Base-by-base conservation (phyloP, 495 filamentous ascomycete species). In the Bacidia gigantensis region DNA sequence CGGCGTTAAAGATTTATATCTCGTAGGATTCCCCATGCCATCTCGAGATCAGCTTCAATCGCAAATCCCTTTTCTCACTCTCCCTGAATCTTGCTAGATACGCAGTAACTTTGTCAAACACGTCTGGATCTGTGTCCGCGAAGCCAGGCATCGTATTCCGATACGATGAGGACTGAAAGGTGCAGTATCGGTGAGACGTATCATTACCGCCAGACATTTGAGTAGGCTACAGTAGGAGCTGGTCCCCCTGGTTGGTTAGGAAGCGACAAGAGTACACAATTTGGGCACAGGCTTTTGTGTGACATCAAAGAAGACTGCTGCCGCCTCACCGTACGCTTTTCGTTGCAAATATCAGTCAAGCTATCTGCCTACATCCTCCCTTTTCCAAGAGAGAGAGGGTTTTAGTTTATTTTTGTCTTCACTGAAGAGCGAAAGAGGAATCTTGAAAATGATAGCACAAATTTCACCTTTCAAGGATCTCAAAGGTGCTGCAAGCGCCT, bases 241-340 rank as follows among this genome's bases (percentile, higher is more conserved):
- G 78, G 76, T 44, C 81, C 71, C n/a, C 20, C 56, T 53, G 32
- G 70, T 69, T 0, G 81, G 81, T 49, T 84, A 83, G 65, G 80
- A 84, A 11, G 76, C 76, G 26, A 81, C 60, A 0, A 83, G 67
- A 0, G 76, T 75, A 49, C 67, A 70, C 23, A 73, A 60, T 26
- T 70, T 64, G 3, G 65, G 67, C 50, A 70, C 59, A 0, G 78
- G 73, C 53, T 77, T 74, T 21, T 64, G 60, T 46, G 73, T 76
- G 23, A 75, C 68, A 2, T 77, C 71, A 22, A 84, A 72, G 25
- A 73, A 76, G 54, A 70, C 70, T 23, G 71, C 66, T 7, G 81
- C 81, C 0, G 81, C 78, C 23, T 75, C 71, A 9, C 78, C 80
- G 61, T 69, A 80, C 17, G 76, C 76, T 78, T 39, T 18, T 35